A percentile compares a stretch with the other conserved stretches of the same genome.
phyloP scores from a whole-genome alignment of 2,329 filamentous ascomycete species.

The Penicillium sp. region DNA sequence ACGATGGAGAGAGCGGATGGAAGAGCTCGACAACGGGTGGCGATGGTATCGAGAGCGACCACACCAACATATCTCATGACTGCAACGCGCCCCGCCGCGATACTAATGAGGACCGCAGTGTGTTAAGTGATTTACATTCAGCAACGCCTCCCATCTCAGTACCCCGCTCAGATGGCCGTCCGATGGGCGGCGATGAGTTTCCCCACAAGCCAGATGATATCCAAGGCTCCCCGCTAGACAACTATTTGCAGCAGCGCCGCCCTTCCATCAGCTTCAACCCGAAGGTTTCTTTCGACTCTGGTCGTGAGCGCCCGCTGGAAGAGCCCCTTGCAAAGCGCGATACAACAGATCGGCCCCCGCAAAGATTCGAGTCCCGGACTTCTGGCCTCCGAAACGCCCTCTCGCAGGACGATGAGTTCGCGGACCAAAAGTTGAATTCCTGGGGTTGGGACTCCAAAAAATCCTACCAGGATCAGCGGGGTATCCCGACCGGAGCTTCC shows the following conservation, averaged over 20 bases:
- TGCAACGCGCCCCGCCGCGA: constrained; percentile 33
- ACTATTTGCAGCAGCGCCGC: constrained; percentile 41
- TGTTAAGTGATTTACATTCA: constrained; percentile 41
- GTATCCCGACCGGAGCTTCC: constrained; percentile 26
- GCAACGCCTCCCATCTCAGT: constrained; percentile 47
- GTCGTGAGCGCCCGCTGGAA: constrained; percentile 37
- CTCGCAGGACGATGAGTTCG: constrained; percentile 32
- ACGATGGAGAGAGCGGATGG: constrained; percentile 22
- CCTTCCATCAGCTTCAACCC: constrained; percentile 46
- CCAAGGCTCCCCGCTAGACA: constrained; percentile 40
- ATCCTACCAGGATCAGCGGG: constrained; percentile 24
- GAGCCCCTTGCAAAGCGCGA: constrained; percentile 39
- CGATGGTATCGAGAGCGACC: constrained; percentile 40
- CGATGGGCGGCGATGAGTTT: constrained; percentile 28
- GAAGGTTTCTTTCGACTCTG: constrained; percentile 42
- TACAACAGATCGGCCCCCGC: constrained; percentile 22
- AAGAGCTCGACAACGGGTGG: constrained; percentile 27
- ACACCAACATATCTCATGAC: constrained; percentile 36
- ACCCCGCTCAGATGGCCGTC: constrained; percentile 40
- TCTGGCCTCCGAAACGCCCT: constrained; percentile 38
- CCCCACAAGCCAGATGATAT: constrained; percentile 40
- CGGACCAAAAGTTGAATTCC: constrained; percentile 16
- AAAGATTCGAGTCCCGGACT: constrained; percentile 31
- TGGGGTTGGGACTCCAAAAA: constrained; percentile 25
- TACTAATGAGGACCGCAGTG: constrained; percentile 42